Evolutionary conservation across 2,329 filamentous ascomycete genomes (phyloP).

Genomic region (Colletotrichum phormii): DNA sequence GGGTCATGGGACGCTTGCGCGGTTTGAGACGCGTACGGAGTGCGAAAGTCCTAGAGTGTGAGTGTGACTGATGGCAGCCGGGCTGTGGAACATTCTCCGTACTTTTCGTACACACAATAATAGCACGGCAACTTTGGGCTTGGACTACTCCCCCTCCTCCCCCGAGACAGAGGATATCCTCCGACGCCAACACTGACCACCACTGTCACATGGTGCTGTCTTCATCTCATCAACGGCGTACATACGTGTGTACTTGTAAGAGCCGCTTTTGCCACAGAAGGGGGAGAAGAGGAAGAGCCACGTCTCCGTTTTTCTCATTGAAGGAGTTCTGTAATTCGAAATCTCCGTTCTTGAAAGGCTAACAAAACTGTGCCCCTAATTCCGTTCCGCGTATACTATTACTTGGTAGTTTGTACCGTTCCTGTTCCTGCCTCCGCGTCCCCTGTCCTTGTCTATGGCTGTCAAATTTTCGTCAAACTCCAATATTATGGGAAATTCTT

Average conservation of each 20-base stretch:
- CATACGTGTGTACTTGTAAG: neutral
- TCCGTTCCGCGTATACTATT: neutral
- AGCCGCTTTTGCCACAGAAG: slow-evolving; percentile 5
- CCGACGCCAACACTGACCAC: slow-evolving; percentile 3
- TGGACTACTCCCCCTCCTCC: too few relatives aligned
- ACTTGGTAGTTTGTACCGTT: neutral
- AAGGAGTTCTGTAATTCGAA: neutral
- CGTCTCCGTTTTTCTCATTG: neutral
- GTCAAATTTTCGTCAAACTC: neutral
- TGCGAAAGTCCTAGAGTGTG: too few relatives aligned
- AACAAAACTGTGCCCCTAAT: neutral
- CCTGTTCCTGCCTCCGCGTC: slow-evolving; percentile 1
- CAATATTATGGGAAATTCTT: neutral
- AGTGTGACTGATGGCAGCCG: too few relatives aligned
- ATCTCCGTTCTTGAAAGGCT: neutral
- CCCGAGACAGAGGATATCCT: slow-evolving; percentile 15
- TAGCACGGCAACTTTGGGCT: too few relatives aligned
- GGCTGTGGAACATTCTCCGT: too few relatives aligned
- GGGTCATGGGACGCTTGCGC: too few relatives aligned
- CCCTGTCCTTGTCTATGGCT: slow-evolving; percentile 6
- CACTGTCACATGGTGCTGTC: neutral
- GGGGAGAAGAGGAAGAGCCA: neutral
- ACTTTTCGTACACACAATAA: too few relatives aligned
- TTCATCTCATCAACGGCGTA: neutral
- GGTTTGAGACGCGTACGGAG: slow-evolving; percentile 13